Evolutionary conservation across 176 grass and related monocot species (phyloP), one percentile per base, ranked within the genome.

Genomic region (Rhynchospora pubera): DNA sequence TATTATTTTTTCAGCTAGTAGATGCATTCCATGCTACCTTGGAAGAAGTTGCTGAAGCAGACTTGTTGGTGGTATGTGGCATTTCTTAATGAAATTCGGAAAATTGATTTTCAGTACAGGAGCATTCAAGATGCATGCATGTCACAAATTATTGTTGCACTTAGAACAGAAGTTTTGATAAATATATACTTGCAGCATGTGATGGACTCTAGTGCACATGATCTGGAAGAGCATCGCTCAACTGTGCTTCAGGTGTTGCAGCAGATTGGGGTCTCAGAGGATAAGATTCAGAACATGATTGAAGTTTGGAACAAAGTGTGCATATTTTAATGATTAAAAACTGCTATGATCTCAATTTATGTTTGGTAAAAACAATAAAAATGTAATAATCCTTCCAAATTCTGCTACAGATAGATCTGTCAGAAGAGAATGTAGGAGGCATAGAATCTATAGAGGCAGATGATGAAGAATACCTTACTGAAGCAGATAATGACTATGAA

Each of bases 241-340:
- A 87, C 86, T 75, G 95, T 97, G 86, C 84, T 93, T 46, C 90
- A 97, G 83, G 95, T 94, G 59, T 80, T 97, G 85, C 90, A 91
- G 82, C 92, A 97, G 89, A 92, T 97, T 69, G 90, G 90, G 13
- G 95, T 97, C 50, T 84, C 92, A 67, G 85, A 89, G 78, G 87
- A 97, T 62, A 94, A 97, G 79, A 93, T 94, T 62, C 34, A 91
- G 72, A 94, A 85, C 86, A 97, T 94, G 95, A 93, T 94, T 88
- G 95, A 97, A 94, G 90, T 97, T 85, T 97, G 95, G 95, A 97
- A 97, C 81, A 97, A 97, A 85, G 95, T 97, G 82, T 61, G 65
- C 67, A 84, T 67, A 75, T 85, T 87, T 70, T 62, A 51, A 2
- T 30, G 23, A 44, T 43, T 55, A 15, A 4, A 76, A 53, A 5